A percentile compares a stretch with the other conserved stretches of the same genome.
Conservation (phyloP, 1,139 yeast genomes). For the Hyphopichia burtonii region DNA sequence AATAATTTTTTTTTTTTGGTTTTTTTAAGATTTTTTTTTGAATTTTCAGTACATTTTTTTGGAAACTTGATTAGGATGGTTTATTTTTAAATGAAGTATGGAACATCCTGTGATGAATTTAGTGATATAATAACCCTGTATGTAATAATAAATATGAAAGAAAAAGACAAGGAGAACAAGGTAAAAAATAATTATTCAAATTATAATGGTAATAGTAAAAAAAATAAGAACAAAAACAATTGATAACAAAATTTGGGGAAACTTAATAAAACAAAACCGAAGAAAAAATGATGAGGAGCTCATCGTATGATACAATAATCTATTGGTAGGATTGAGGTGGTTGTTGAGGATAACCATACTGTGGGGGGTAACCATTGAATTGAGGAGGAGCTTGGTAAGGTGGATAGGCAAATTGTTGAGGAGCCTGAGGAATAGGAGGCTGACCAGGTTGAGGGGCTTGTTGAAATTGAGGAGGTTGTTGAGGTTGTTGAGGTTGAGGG, state of each 20-base stretch:
- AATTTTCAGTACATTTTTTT: too few relatives aligned
- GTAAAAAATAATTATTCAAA: neutral
- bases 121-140: too few relatives aligned
- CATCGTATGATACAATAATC: neutral
- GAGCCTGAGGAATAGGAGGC: too few relatives aligned
- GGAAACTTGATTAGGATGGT: too few relatives aligned
- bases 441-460: conserved; percentile 17
- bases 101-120: too few relatives aligned
- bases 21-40: too few relatives aligned
- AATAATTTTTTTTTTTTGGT: too few relatives aligned
- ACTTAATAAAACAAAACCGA: conserved; percentile 1
- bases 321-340: conserved; percentile 7
- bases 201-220: neutral
- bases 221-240: neutral
- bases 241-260: neutral
- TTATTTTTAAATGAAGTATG: too few relatives aligned
- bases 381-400: conserved; percentile 22
- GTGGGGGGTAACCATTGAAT: conserved; percentile 27
- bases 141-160: too few relatives aligned
- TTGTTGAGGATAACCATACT: conserved; percentile 13
- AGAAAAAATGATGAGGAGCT: conserved; percentile 1
- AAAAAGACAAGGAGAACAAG: too few relatives aligned
- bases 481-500: conserved; percentile 15
- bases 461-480: conserved; percentile 8
- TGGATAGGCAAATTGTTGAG: conserved; percentile 19